phyloP scores from a whole-genome alignment of 768 basidiomycete genomes.

The Dentipellis sp. region DNA sequence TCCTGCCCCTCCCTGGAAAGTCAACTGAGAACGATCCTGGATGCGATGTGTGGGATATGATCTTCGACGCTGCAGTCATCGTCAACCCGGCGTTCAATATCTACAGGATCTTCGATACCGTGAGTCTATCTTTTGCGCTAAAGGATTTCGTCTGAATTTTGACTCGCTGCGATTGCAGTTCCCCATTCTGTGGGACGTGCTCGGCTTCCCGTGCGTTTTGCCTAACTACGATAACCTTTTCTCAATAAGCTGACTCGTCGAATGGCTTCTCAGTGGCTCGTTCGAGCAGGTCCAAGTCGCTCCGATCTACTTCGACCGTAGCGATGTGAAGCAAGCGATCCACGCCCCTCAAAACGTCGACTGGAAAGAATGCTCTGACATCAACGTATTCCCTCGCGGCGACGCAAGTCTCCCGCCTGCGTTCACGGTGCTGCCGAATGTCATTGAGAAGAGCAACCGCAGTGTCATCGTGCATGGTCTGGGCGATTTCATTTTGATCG shows the following conservation, averaged over 20 bases:
- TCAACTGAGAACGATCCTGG: conserved; percentile 35
- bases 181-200: conserved; percentile 70
- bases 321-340: conserved; percentile 60
- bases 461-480: conserved; percentile 65
- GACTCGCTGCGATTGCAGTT: conserved; percentile 20
- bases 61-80: conserved; percentile 49
- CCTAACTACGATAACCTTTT: not conserved
- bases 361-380: conserved; percentile 57
- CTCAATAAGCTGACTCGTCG: not conserved
- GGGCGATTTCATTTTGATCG: conserved; percentile 64
- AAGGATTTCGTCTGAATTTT: not conserved
- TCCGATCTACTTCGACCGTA: conserved; percentile 63
- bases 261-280: conserved; percentile 34
- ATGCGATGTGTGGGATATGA: conserved; percentile 61
- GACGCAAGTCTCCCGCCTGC: conserved; percentile 55
- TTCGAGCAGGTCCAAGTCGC: conserved; percentile 41
- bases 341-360: conserved; percentile 54
- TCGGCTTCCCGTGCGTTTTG: conserved; percentile 58
- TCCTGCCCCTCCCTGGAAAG: conserved; percentile 58
- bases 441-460: conserved; percentile 66
- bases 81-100: conserved; percentile 73
- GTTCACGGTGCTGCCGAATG: conserved; percentile 58
- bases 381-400: conserved; percentile 51
- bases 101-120: conserved; percentile 69
- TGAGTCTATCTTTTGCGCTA: conserved; percentile 13